Conservation (phyloP, 1,284 basidiomycete genomes). For the Cerioporus squamosus region DNA sequence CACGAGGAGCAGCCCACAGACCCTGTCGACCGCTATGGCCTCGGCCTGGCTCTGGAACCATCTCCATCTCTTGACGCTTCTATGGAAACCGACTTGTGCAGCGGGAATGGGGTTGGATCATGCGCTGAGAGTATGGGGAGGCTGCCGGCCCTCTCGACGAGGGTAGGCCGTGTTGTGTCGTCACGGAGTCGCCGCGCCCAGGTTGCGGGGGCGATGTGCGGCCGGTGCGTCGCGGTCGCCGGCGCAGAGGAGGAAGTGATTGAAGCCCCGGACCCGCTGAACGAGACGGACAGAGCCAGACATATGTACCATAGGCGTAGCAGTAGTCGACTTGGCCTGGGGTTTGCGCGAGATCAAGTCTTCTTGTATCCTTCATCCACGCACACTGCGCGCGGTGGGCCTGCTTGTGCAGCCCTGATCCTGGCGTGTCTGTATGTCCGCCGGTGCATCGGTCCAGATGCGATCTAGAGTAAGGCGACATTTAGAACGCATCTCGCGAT, state of each 20-base stretch:
- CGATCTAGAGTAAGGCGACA: no score
- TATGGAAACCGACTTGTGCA: slow-evolving; percentile 21
- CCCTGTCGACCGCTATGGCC: slow-evolving; percentile 1
- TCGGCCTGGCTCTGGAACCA: background rate
- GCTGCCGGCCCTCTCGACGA: slow-evolving; percentile 16
- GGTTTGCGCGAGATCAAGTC: slow-evolving; percentile 17
- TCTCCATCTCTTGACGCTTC: slow-evolving; percentile 11
- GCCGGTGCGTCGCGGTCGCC: background rate
- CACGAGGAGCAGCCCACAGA: slow-evolving; percentile 9
- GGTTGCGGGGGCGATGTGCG: slow-evolving; percentile 5
- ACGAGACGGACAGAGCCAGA: slow-evolving; percentile 11
- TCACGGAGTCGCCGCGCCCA: background rate
- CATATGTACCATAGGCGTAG: slow-evolving; percentile 20
- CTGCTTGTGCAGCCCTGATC: no score
- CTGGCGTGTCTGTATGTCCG: no score
- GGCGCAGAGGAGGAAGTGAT: background rate
- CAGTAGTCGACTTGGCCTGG: slow-evolving; percentile 18
- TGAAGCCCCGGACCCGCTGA: slow-evolving; percentile 8
- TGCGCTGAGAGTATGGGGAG: slow-evolving; percentile 5
- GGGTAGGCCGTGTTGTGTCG: slow-evolving; percentile 14
- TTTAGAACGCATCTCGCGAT: no score
- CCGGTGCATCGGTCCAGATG: no score
- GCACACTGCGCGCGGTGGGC: no score
- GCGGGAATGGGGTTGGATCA: slow-evolving; percentile 4
- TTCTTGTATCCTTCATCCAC: slow-evolving; percentile 23